phyloP scores from a whole-genome alignment of 768 basidiomycete genomes.

The Goffeauzyma gilvescens region DNA sequence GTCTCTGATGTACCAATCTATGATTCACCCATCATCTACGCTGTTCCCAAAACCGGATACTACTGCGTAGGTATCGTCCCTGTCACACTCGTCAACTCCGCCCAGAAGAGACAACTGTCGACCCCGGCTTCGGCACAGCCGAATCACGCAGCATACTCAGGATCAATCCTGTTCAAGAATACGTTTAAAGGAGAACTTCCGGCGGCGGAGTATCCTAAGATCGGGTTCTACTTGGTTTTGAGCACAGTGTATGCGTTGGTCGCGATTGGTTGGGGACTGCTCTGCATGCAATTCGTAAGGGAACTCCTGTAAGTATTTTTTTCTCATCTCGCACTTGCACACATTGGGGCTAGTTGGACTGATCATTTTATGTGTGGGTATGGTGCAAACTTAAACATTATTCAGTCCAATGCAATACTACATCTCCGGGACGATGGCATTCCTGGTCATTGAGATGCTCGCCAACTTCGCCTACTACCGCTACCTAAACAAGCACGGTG shows the following conservation, averaged over 20 bases:
- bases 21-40: conserved; percentile 56
- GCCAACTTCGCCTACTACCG: conserved; percentile 85
- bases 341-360: too few relatives aligned
- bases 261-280: conserved; percentile 56
- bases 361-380: not conserved
- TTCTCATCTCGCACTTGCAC: too few relatives aligned
- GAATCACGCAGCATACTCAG: conserved; percentile 60
- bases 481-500: conserved; percentile 51
- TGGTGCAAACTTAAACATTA: not conserved
- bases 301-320: conserved; percentile 63
- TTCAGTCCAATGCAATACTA: conserved; percentile 47
- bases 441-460: conserved; percentile 84
- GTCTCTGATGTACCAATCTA: conserved; percentile 35
- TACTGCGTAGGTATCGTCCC: conserved; percentile 92
- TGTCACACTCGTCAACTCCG: conserved; percentile 49
- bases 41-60: conserved; percentile 71
- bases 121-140: conserved; percentile 34
- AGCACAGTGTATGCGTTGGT: conserved; percentile 57
- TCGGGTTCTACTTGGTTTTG: conserved; percentile 80
- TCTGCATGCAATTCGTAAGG: conserved; percentile 59
- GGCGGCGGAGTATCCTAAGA: conserved; percentile 91
- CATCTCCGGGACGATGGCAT: conserved; percentile 64
- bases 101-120: conserved; percentile 31
- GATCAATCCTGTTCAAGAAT: conserved; percentile 67
- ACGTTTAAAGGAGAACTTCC: conserved; percentile 71